Percentiles rank a stretch among this genome's conserved stretches.
These are phyloP conservation scores for Hygrophila difformis DNA, from an alignment of 257 asterid species.

Conservation along the genomic window DNA sequence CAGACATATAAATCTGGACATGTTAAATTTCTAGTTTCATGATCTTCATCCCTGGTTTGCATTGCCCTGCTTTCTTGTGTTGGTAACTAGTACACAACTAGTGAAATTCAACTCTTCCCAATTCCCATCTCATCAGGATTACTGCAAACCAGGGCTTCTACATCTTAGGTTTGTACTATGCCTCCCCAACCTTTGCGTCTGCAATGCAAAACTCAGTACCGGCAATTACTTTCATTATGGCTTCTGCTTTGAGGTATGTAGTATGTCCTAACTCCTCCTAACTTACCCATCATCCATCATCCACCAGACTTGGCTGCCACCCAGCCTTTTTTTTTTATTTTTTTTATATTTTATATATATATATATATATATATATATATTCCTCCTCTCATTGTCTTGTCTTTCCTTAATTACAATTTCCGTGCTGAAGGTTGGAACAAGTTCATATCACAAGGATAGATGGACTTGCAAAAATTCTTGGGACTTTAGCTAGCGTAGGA, in stretches of 20 bases:
- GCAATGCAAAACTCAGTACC: conserved; percentile 92
- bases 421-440: conserved; percentile 56
- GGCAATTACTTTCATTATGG: conserved; percentile 65
- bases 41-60: no score
- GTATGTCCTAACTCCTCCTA: no score
- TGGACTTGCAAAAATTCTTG: conserved; percentile 69
- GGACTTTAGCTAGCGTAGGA: conserved; percentile 69
- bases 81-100: no score
- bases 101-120: no score
- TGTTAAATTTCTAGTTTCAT: not conserved
- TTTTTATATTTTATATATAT: not conserved
- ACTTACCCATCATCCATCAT: no score
- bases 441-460: conserved; percentile 44
- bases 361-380: no score
- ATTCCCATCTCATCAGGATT: conserved; percentile 35
- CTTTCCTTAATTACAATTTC: no score
- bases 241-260: conserved; percentile 49
- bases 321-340: not conserved
- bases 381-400: no score
- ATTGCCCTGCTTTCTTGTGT: no score
- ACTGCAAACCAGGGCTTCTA: conserved; percentile 85
- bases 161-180: conserved; percentile 67
- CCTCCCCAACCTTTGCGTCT: conserved; percentile 82
- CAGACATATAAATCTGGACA: not conserved
- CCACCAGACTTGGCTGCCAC: no score